A percentile compares a stretch with the other conserved stretches of the same genome.
Conservation (phyloP, 306 rosid species). For the Gleditsia sinensis region DNA sequence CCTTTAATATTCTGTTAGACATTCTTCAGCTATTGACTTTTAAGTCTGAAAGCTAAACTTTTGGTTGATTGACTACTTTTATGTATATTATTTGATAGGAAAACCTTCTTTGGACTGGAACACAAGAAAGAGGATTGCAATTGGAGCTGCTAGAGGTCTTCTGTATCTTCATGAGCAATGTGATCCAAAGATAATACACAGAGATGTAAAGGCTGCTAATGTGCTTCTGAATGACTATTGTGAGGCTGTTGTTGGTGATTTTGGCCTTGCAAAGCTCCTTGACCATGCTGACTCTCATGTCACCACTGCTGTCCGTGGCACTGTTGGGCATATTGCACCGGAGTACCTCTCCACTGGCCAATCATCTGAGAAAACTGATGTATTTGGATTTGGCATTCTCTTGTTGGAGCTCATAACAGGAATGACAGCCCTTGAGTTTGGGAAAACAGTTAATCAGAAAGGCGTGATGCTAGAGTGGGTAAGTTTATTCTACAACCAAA, state of each 20-base stretch:
- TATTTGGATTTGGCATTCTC: conserved; percentile 77
- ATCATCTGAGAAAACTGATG: conserved; percentile 78
- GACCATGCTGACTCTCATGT: conserved; percentile 76
- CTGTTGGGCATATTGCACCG: conserved; percentile 75
- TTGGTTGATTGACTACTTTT: too few relatives aligned
- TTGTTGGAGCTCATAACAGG: conserved; percentile 79
- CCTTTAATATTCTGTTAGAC: background rate
- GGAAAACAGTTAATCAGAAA: conserved; percentile 66
- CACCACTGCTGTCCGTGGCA: conserved; percentile 80
- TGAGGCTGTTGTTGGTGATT: conserved; percentile 74
- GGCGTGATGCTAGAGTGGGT: conserved; percentile 86
- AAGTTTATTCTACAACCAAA: conserved; percentile 32
- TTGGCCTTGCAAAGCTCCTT: conserved; percentile 77
- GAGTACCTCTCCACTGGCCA: conserved; percentile 83
- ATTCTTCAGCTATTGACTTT: background rate
- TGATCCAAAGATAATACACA: conserved; percentile 74
- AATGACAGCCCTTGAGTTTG: conserved; percentile 73
- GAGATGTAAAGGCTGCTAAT: conserved; percentile 81
- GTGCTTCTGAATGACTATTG: conserved; percentile 63
- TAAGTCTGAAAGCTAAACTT: background rate
- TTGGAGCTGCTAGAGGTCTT: conserved; percentile 81
- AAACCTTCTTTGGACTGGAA: conserved; percentile 79
- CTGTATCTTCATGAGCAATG: conserved; percentile 73
- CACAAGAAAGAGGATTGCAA: conserved; percentile 70
- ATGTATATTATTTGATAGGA: conserved; percentile 44